A percentile compares a stretch with the other conserved stretches of the same genome.
Evolutionary conservation across 768 basidiomycete genomes (phyloP).

Genomic region (Pleurotus tuoliensis): DNA sequence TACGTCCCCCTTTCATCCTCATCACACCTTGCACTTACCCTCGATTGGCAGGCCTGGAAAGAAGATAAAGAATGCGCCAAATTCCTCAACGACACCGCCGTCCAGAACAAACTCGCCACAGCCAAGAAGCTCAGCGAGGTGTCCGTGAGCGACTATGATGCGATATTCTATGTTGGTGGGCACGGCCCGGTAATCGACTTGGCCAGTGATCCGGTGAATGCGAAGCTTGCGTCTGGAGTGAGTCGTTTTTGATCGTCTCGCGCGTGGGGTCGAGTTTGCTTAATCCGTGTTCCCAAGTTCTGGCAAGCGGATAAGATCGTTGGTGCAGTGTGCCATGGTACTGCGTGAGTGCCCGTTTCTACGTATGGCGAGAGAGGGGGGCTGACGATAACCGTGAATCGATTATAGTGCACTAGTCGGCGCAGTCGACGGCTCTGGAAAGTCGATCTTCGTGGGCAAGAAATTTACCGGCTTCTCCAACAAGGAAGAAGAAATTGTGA

Average conservation of each 20-base stretch:
- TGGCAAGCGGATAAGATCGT: constrained; percentile 64
- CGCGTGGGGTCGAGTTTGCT: constrained; percentile 1
- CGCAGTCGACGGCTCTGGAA: constrained; percentile 49
- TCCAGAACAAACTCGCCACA: constrained; percentile 46
- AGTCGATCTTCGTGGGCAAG: constrained; percentile 62
- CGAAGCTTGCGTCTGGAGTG: constrained; percentile 54
- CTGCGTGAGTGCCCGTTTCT: constrained; percentile 43
- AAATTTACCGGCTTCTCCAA: constrained; percentile 68
- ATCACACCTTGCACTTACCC: background rate
- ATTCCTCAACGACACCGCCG: constrained; percentile 56
- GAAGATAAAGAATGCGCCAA: constrained; percentile 50
- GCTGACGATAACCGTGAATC: background rate
- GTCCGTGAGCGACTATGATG: constrained; percentile 58
- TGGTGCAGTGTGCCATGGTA: constrained; percentile 78
- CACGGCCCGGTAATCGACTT: constrained; percentile 78
- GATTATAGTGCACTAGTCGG: constrained; percentile 50
- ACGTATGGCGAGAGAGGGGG: too few species aligned
- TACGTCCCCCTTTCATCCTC: constrained; percentile 16
- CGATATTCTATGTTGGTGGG: constrained; percentile 77
- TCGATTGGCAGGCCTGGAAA: constrained; percentile 34
- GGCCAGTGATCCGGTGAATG: constrained; percentile 50
- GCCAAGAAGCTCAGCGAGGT: constrained; percentile 63
- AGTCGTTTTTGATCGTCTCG: constrained; percentile 12
- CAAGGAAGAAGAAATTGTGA: constrained; percentile 52
- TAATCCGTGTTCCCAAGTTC: constrained; percentile 38